These are phyloP conservation scores for Nyssa sinensis DNA, from an alignment of 148 eudicot species.

Conservation along the genomic window DNA sequence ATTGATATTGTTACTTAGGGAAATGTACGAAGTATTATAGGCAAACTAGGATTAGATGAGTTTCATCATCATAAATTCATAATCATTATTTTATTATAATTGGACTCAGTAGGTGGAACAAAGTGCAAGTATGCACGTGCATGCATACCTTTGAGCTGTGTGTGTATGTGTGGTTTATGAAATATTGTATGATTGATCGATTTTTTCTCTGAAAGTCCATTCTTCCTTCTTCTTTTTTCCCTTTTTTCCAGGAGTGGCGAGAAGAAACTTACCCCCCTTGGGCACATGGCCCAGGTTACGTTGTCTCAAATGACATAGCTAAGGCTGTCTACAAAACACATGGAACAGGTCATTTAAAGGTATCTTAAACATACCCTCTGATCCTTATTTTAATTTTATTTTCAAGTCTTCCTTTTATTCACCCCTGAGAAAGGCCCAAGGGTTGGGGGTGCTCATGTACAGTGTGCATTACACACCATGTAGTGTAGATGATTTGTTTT, in stretches of 20 bases:
- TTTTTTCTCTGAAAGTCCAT: neutral
- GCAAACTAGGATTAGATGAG: too few relatives aligned
- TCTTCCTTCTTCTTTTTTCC: neutral
- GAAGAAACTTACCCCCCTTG: constrained; percentile 9
- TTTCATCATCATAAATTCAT: too few relatives aligned
- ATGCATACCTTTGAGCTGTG: neutral
- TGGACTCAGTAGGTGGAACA: too few relatives aligned
- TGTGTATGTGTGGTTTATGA: neutral
- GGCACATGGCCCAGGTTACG: constrained; percentile 16
- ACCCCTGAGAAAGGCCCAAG: too few relatives aligned
- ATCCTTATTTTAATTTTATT: neutral
- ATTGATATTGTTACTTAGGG: too few relatives aligned
- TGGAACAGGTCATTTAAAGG: constrained; percentile 6
- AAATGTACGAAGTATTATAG: too few relatives aligned
- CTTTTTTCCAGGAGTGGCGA: constrained; percentile 9
- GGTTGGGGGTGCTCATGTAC: too few relatives aligned
- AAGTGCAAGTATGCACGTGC: too few relatives aligned
- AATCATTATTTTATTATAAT: too few relatives aligned
- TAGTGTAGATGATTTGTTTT: too few relatives aligned
- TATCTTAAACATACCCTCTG: neutral
- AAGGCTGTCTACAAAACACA: constrained; percentile 5
- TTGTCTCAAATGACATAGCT: constrained; percentile 7
- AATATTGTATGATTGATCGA: neutral
- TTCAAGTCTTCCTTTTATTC: too few relatives aligned
- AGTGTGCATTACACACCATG: too few relatives aligned